A percentile compares a stretch with the other conserved stretches of the same genome.
Conservation (phyloP, 495 filamentous ascomycete species). For the Aspergillus sclerotioniger region DNA sequence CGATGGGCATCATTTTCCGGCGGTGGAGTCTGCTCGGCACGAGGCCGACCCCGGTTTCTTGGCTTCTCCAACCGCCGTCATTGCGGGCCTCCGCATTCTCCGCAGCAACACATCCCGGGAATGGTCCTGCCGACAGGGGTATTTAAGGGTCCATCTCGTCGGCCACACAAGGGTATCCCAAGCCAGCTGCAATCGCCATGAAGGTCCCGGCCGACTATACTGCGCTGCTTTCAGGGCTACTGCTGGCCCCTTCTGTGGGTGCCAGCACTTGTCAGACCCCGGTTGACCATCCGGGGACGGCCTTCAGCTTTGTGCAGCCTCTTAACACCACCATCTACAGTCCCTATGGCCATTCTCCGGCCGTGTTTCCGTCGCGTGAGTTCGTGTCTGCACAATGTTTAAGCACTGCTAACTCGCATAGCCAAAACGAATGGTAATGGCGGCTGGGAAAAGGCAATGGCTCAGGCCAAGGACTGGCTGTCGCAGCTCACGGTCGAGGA, state of each 20-base stretch:
- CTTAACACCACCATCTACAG: slow-evolving; percentile 25
- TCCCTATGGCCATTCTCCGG: slow-evolving; percentile 24
- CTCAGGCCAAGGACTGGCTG: slow-evolving; percentile 66
- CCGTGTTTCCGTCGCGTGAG: slow-evolving; percentile 26
- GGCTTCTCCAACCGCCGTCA: not conserved
- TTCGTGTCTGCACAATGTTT: not conserved
- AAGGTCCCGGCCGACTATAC: not conserved
- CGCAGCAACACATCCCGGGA: not conserved
- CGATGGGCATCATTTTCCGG: not conserved
- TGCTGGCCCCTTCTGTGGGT: not conserved
- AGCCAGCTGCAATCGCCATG: not conserved
- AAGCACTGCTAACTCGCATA: not conserved
- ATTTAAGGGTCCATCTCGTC: not conserved
- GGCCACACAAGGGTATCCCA: not conserved
- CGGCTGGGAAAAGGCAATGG: slow-evolving; percentile 69
- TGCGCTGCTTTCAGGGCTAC: not conserved
- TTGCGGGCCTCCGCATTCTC: not conserved
- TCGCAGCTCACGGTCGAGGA: slow-evolving; percentile 71
- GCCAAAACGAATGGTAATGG: slow-evolving; percentile 38
- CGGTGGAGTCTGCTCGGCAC: not conserved
- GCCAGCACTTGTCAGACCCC: slow-evolving; percentile 2
- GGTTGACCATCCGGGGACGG: not conserved
- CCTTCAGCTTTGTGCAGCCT: slow-evolving; percentile 27
- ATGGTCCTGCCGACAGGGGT: not conserved
- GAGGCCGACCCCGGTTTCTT: not conserved